Evolutionary conservation across 306 rosid species (phyloP).

Genomic region (Cicer cuneatum): DNA sequence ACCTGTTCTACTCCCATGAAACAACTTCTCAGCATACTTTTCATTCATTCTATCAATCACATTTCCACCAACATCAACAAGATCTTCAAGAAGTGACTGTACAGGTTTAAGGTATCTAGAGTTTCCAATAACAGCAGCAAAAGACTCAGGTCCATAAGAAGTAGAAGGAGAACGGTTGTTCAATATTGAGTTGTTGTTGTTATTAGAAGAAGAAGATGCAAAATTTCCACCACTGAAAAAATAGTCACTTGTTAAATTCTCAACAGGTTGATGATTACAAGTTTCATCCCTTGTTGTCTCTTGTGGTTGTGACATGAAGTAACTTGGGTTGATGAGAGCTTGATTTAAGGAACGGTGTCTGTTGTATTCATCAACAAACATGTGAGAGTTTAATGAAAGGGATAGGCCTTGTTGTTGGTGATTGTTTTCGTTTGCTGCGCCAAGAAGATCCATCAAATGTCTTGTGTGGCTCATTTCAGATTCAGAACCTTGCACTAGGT

Average conservation of each 20-base stretch:
- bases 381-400: slow-evolving; percentile 77
- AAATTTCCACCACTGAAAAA: slow-evolving; percentile 50
- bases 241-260: slow-evolving; percentile 57
- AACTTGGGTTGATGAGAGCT: slow-evolving; percentile 54
- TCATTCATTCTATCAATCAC: slow-evolving; percentile 60
- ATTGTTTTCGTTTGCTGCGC: slow-evolving; percentile 58
- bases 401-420: slow-evolving; percentile 74
- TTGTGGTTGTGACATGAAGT: slow-evolving; percentile 47
- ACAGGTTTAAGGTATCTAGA: slow-evolving; percentile 74
- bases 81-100: slow-evolving; percentile 72
- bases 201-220: slow-evolving; percentile 60
- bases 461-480: slow-evolving; percentile 75
- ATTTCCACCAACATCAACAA: slow-evolving; percentile 64
- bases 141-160: slow-evolving; percentile 57
- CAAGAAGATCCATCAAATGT: slow-evolving; percentile 79
- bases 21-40: slow-evolving; percentile 55
- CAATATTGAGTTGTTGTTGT: slow-evolving; percentile 33
- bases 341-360: slow-evolving; percentile 53
- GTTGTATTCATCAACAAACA: slow-evolving; percentile 61
- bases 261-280: slow-evolving; percentile 51
- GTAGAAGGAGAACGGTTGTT: slow-evolving; percentile 59
- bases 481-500: slow-evolving; percentile 63
- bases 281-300: slow-evolving; percentile 53
- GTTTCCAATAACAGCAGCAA: slow-evolving; percentile 56
- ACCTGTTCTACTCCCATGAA: slow-evolving; percentile 60